A percentile compares a stretch with the other conserved stretches of the same genome.
phyloP scores from a whole-genome alignment of 2,329 filamentous ascomycete species.

The Graphium sp. region DNA sequence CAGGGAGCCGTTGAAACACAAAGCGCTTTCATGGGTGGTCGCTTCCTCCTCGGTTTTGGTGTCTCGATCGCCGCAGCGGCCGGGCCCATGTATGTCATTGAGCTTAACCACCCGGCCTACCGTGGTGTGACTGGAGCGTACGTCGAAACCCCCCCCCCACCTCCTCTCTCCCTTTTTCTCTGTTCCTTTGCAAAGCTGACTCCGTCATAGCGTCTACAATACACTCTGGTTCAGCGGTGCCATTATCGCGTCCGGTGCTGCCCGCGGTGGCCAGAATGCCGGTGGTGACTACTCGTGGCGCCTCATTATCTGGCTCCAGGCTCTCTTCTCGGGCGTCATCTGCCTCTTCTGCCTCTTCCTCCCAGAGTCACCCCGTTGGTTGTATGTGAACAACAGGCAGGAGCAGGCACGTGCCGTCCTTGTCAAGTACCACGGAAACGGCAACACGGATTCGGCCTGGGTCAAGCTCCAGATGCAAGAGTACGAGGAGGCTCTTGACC shows the following conservation, averaged over 20 bases:
- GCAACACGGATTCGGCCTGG: conserved; percentile 24
- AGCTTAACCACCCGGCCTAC: conserved; percentile 45
- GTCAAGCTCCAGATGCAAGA: conserved; percentile 26
- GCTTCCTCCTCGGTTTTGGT: conserved; percentile 38
- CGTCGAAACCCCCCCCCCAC: conserved; percentile 26
- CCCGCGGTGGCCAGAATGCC: conserved; percentile 22
- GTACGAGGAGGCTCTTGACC: conserved; percentile 22
- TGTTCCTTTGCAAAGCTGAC: not conserved
- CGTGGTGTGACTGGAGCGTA: conserved; percentile 44
- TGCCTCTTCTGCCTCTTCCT: conserved; percentile 16
- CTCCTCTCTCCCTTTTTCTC: conserved; percentile 10
- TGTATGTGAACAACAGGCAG: conserved; percentile 19
- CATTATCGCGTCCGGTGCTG: conserved; percentile 26
- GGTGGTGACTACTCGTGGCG: conserved; percentile 20
- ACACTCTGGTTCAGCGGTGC: conserved; percentile 18
- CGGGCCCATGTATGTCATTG: conserved; percentile 46
- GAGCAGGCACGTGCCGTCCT: conserved; percentile 17
- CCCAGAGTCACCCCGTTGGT: conserved; percentile 24
- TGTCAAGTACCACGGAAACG: conserved; percentile 24
- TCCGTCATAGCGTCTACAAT: conserved; percentile 9
- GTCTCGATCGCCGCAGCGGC: conserved; percentile 41
- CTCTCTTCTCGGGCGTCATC: conserved; percentile 21
- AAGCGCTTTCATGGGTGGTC: conserved; percentile 36
- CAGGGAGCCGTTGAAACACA: conserved; percentile 17
- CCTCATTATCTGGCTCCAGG: conserved; percentile 25